Percentiles rank a stretch among this genome's conserved stretches.
These are phyloP conservation scores for Globisporangium mamillatum DNA, from an alignment of 352 stramenopile species.

Conservation along the genomic window DNA sequence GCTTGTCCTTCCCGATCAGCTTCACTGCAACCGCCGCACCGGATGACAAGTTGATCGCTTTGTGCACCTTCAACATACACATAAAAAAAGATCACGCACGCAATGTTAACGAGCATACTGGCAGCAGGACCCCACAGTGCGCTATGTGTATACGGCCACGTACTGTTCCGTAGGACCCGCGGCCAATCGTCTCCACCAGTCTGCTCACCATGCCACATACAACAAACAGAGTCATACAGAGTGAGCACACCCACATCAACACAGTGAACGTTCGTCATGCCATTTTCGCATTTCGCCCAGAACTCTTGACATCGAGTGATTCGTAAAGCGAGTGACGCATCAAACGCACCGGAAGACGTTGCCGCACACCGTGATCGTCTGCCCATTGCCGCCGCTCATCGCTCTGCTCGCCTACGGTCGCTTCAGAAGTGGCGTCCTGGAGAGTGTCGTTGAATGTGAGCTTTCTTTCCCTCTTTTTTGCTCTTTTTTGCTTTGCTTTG, in stretches of 20 bases:
- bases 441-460: not conserved
- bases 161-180: constrained; percentile 82
- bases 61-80: constrained; percentile 53
- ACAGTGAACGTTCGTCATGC: not conserved
- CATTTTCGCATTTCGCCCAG: not conserved
- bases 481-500: not conserved
- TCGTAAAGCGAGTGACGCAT: not conserved
- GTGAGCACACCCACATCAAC: not conserved
- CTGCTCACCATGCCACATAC: constrained; percentile 23
- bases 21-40: constrained; percentile 78
- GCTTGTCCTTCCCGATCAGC: constrained; percentile 75
- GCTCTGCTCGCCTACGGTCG: constrained; percentile 19
- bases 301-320: not conserved
- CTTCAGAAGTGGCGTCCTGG: constrained; percentile 25
- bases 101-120: not conserved
- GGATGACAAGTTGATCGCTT: constrained; percentile 78
- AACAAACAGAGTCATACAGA: not conserved
- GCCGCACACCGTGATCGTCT: constrained; percentile 77
- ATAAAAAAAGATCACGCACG: not conserved
- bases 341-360: constrained; percentile 71
- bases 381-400: constrained; percentile 62
- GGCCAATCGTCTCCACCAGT: constrained; percentile 74
- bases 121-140: too few species aligned
- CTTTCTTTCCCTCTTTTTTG: not conserved
- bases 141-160: not conserved